Evolutionary conservation across 2,329 filamentous ascomycete species (phyloP), one percentile per base, ranked within the genome.

Genomic region (Fusarium euwallaceae): DNA sequence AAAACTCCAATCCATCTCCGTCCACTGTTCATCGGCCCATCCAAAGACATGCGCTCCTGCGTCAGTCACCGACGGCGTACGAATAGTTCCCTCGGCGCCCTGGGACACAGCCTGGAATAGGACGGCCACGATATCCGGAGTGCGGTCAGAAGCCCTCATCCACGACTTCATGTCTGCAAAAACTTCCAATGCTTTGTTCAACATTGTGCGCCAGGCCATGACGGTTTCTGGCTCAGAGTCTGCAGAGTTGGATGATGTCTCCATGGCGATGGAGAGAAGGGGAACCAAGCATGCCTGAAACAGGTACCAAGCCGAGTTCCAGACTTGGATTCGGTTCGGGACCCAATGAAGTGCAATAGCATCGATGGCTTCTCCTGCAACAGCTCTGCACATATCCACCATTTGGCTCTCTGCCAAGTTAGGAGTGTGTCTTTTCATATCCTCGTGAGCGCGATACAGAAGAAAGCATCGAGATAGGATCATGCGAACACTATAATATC

Each of bases 211-310:
- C 29, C 66, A 68, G 20, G 55, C 20, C 24, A 55, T 27, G 10
- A 60, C 32, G 27, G 32, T 36, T 12, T 68, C 66, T 6, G 53
- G 41, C 24, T 39, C 61, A 24, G 39, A 29, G n/a, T 55, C 27
- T 3, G 17, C 34, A 11, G 41, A 24, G 16, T 56, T 59, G 29
- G 36, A 43, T 32, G 61, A 55, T 4, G 10, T 68, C 36, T 81
- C 77, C 29, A 81, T 77, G 24, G 80, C 76, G 34, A 81, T 76
- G 36, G 78, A 75, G 17, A 82, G 70, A 3, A 81, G 67, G 11
- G 79, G 80, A 3, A 81, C 78, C 58, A 79, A 80, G 56, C 79
- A 81, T 6, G 80, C 80, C 60, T 81, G 80, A 66, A 82, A 82
- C 9, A 82, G 76, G 53, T 81, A 81, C 80, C 80, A 81, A 2